These are phyloP conservation scores for Torulaspora gathmanii DNA, from an alignment of 805 yeast genomes.

Conservation along the genomic window DNA sequence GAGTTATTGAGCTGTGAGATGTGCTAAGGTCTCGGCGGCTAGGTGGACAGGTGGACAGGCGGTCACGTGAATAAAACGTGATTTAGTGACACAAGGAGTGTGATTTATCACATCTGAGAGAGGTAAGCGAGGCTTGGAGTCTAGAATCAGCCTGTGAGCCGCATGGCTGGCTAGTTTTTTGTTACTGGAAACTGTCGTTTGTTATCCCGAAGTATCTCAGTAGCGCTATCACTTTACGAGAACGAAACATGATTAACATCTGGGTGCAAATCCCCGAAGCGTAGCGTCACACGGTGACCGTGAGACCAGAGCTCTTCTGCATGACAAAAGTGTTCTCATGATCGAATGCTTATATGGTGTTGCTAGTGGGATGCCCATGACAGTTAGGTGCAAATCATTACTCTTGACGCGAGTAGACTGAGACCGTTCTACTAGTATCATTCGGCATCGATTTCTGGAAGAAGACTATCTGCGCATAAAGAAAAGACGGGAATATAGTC, in stretches of 20 bases:
- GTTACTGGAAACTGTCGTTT: too few species aligned
- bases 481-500: background rate
- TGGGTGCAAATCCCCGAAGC: background rate
- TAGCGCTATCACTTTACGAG: background rate
- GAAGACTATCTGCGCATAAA: background rate
- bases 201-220: too few species aligned
- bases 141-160: too few species aligned
- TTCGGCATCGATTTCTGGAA: background rate
- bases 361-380: background rate
- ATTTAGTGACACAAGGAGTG: too few species aligned
- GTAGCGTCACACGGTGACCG: background rate
- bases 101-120: too few species aligned
- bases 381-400: background rate
- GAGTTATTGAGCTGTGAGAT: too few species aligned
- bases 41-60: too few species aligned
- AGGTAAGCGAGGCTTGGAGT: too few species aligned
- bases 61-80: too few species aligned
- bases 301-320: background rate
- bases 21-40: too few species aligned
- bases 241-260: background rate
- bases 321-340: background rate
- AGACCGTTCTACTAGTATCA: background rate
- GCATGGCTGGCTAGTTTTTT: too few species aligned
- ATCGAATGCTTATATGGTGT: background rate
- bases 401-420: too few species aligned